Base-by-base conservation (phyloP, 2,329 filamentous ascomycete species). In the Beauveria sp. region DNA sequence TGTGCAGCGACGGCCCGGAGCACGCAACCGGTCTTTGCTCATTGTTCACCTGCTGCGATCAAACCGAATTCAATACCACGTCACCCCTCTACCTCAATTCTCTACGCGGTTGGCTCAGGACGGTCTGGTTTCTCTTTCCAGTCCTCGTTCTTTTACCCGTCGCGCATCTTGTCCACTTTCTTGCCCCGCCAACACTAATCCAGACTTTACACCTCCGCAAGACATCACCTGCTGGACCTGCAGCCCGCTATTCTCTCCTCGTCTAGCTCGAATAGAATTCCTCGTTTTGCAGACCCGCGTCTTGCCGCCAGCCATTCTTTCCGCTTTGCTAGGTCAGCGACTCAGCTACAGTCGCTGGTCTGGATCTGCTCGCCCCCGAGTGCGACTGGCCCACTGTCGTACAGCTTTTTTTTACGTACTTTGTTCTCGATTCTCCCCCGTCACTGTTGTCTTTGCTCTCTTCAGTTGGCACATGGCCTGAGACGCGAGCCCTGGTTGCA, bases 381-480 rank as follows among this genome's bases (percentile, higher is more conserved):
- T 60, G 58, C 40, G 49, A 50, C 52, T 51, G 59, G 59, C 59
- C 59, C 59, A 61, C 59, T 56, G 52, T 50, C 52, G 30, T 56
- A 55, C 59, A 61, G 43, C 59, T 53, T 61, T 61, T n/a, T 58
- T 61, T 61, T 61, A 61, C 59, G 59, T 56, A 61, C 59, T 56
- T 10, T 53, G 24, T 59, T 52, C 26, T 59, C 40, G 49, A 26
- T 40, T 59, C 57, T 34, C 24, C 46, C 30, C 49, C 46, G 38
- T 42, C 38, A 45, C 38, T 52, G 26, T n/a, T 16, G 30, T 52
- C 45, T 2, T 51, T 24, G 56, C 34, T 47, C 55, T 58, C 30
- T n/a, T 42, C 51, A 28, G 50, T n/a, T 38, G 50, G 59, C 59
- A 61, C 59, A 61, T 61, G 59, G 59, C 52, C 52, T 61, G 52